Conservation (phyloP, 495 filamentous ascomycete genomes). For the Podospora pseudocomata region DNA sequence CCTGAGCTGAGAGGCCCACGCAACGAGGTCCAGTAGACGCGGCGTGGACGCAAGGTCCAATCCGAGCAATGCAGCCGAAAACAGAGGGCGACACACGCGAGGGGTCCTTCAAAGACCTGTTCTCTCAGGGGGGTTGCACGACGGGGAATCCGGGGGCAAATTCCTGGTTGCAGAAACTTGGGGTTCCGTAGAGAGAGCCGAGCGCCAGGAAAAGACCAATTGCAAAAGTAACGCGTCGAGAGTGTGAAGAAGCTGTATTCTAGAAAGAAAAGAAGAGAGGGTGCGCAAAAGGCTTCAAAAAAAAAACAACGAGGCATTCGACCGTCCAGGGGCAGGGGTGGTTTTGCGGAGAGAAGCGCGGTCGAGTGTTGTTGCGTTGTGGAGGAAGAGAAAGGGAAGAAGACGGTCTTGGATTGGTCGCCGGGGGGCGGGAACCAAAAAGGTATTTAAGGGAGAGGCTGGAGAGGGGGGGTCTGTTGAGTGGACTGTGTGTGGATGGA, state of each 20-base stretch:
- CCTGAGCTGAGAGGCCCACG: constrained; percentile 12
- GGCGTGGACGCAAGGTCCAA: constrained; percentile 11
- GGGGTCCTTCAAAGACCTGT: background rate
- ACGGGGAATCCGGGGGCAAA: background rate
- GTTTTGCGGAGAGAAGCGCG: background rate
- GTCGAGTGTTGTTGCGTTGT: constrained; percentile 10
- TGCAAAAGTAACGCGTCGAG: background rate
- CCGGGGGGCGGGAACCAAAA: constrained; percentile 6
- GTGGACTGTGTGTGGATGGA: constrained; percentile 4
- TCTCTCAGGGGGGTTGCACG: background rate
- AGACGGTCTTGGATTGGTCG: constrained; percentile 2
- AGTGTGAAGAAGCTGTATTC: background rate
- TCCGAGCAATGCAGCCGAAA: background rate
- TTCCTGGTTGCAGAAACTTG: background rate
- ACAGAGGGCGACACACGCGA: background rate
- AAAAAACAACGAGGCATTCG: background rate
- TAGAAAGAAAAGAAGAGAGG: background rate
- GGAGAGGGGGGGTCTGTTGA: background rate
- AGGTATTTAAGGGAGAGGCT: constrained; percentile 18
- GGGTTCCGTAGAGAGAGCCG: background rate
- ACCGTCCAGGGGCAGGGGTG: background rate
- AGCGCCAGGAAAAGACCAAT: background rate
- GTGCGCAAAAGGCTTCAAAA: background rate
- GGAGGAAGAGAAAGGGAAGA: constrained; percentile 12
- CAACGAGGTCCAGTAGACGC: constrained; percentile 9